Conservation (phyloP, 1,284 basidiomycete species). For the Leccinum solheimii region DNA sequence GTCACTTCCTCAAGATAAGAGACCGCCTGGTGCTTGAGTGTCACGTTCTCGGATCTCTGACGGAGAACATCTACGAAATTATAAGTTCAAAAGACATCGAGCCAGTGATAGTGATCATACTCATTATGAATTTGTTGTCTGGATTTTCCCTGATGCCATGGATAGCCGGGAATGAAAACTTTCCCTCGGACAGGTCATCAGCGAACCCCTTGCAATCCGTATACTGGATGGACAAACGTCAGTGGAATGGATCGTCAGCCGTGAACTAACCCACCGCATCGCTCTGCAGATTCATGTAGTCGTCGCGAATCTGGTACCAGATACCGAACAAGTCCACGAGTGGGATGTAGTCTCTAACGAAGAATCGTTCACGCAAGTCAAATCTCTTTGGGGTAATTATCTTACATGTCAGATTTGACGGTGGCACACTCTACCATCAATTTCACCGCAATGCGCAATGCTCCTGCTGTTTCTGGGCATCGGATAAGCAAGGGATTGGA, state of each 20-base stretch:
- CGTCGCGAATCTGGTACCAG: slow-evolving; percentile 95
- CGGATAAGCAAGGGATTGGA: background rate
- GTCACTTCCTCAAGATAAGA: slow-evolving; percentile 71
- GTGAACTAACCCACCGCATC: slow-evolving; percentile 52
- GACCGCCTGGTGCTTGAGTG: slow-evolving; percentile 77
- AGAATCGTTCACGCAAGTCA: background rate
- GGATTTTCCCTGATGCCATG: slow-evolving; percentile 79
- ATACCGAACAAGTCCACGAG: slow-evolving; percentile 92
- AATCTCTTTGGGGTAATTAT: background rate
- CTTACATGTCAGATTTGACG: slow-evolving; percentile 58
- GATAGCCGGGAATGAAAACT: slow-evolving; percentile 94
- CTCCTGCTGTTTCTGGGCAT: slow-evolving; percentile 85
- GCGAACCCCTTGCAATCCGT: slow-evolving; percentile 89
- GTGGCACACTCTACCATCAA: slow-evolving; percentile 91
- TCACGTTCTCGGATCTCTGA: slow-evolving; percentile 76
- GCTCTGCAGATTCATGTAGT: slow-evolving; percentile 94
- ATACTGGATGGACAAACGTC: slow-evolving; percentile 53
- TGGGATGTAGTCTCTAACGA: slow-evolving; percentile 79
- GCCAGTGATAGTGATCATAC: slow-evolving; percentile 45
- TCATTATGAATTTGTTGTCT: slow-evolving; percentile 76
- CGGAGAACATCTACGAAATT: slow-evolving; percentile 72
- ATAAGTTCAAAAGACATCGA: slow-evolving; percentile 2
- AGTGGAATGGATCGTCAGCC: background rate
- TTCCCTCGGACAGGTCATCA: slow-evolving; percentile 94
- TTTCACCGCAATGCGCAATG: slow-evolving; percentile 90